Evolutionary conservation across 2,329 filamentous ascomycete genomes (phyloP).

Genomic region (Alternaria viburni): DNA sequence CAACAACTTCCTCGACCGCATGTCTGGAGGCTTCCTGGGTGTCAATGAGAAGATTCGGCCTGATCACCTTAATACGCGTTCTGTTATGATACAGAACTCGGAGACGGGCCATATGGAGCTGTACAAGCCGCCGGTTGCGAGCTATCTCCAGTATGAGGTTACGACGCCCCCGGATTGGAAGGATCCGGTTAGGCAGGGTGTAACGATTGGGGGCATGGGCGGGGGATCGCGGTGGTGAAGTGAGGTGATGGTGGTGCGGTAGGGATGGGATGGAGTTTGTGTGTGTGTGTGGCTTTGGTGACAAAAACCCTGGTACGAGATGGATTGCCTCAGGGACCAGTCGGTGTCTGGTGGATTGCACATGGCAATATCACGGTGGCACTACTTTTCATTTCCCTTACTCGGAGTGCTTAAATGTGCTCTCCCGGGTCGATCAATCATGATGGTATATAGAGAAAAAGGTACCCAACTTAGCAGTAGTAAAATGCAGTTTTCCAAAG

Average conservation of each 20-base stretch:
- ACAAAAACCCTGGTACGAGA: neutral
- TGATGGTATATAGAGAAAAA: neutral
- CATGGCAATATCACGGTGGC: neutral
- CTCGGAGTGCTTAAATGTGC: neutral
- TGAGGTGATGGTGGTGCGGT: neutral
- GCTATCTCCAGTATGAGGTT: conserved; percentile 40
- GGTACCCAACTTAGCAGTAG: neutral
- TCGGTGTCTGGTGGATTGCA: neutral
- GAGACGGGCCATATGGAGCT: conserved; percentile 29
- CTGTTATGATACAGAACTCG: conserved; percentile 22
- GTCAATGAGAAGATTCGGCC: conserved; percentile 40
- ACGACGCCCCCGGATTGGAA: conserved; percentile 43
- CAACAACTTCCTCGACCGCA: conserved; percentile 44
- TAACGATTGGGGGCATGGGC: conserved; percentile 21
- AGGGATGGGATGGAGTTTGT: neutral
- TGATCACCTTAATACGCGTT: conserved; percentile 37
- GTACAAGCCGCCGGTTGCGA: conserved; percentile 33
- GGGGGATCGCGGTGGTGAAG: conserved; percentile 4
- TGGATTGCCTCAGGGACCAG: neutral
- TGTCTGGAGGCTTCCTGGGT: conserved; percentile 52
- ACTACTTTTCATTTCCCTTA: neutral
- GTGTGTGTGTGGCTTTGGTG: neutral
- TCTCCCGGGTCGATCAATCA: neutral
- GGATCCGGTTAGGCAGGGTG: conserved; percentile 20
- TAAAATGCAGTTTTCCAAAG: neutral